Base-by-base conservation (phyloP, 495 filamentous ascomycete genomes). In the Neurospora cerealis region DNA sequence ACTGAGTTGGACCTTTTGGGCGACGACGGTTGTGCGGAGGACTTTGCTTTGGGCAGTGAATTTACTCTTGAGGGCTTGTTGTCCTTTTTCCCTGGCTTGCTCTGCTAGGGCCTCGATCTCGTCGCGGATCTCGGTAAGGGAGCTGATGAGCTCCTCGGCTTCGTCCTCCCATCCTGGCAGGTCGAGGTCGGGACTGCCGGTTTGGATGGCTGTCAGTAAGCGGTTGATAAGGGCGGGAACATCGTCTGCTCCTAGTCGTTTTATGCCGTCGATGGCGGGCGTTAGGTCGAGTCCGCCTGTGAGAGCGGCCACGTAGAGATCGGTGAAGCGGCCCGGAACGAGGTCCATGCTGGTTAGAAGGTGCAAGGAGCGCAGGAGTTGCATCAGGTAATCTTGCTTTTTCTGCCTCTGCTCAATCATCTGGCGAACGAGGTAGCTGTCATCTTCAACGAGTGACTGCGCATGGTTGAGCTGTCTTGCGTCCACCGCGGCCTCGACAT, bases 1-100 rank as follows among this genome's bases (percentile, higher is more conserved):
- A 81, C 91, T 96, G 62, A 99, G 85, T 77, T 92, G 91, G 9
- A 98, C 92, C 75, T 92, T 93, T 77, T 97, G 93, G 69, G 93
- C 92, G 32, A 97, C 89, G 21, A 97, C 90, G 0, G 95, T 97
- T 3, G 94, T 93, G 73, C 93, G 89, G 7, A 96, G 83, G 36
- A 91, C 87, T 54, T 90, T 88, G 82, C 89, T 90, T 41, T 90
- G 88, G 21, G 91, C 85, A 60, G 90, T 89, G 77, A 96, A 91
- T 77, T 91, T 91, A 80, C 92, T 96, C 69, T 89, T 88, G n/a
- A 95, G 85, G 24, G 87, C 81, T 46, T 82, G 81, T 72, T 83
- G 80, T 24, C 82, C 78, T 9, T 66, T 66, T 41, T 84, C 71
- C 70, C 87, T 75, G 70, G 85, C 77, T 71, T 78, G 79, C 73